Evolutionary conservation across 179 eudicot species (phyloP).

Genomic region (Beta macrorhiza): DNA sequence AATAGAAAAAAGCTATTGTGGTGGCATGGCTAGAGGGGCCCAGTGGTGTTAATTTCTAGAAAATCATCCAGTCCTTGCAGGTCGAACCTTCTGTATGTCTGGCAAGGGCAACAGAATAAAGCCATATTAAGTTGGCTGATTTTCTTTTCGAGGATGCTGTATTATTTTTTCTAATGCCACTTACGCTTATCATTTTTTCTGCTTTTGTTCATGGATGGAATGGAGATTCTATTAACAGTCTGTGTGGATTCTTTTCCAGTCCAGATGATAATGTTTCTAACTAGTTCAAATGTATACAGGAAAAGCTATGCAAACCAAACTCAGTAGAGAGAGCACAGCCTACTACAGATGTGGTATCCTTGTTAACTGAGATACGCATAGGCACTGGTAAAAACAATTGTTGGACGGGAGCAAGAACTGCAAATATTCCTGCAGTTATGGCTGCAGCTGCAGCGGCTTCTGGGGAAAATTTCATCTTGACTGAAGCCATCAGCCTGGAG

Average conservation of each 20-base stretch:
- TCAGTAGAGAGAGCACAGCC: constrained; percentile 80
- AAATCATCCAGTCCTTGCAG: constrained; percentile 7
- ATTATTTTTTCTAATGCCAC: not conserved
- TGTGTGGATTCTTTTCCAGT: not conserved
- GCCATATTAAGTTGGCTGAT: not conserved
- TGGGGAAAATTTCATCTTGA: constrained; percentile 75
- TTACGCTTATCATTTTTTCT: constrained; percentile 8
- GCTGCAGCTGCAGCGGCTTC: constrained; percentile 99
- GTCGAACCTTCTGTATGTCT: constrained; percentile 1
- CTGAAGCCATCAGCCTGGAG: constrained; percentile 88
- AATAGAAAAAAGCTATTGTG: not conserved
- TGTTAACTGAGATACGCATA: constrained; percentile 88
- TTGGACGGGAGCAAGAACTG: constrained; percentile 84
- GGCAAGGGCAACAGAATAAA: not conserved
- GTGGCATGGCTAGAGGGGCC: not conserved
- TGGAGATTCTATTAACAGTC: not conserved
- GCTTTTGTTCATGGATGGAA: not conserved
- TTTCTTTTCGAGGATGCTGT: not conserved
- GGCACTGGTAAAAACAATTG: constrained; percentile 91
- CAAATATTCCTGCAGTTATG: constrained; percentile 98
- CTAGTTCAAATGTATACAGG: constrained; percentile 48
- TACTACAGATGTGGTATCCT: constrained; percentile 87
- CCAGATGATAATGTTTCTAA: constrained; percentile 10
- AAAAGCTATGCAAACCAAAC: constrained; percentile 88
- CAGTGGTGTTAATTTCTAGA: not conserved